phyloP scores from a whole-genome alignment of 495 filamentous ascomycete genomes.

The Astrothelium subdiscretum region DNA sequence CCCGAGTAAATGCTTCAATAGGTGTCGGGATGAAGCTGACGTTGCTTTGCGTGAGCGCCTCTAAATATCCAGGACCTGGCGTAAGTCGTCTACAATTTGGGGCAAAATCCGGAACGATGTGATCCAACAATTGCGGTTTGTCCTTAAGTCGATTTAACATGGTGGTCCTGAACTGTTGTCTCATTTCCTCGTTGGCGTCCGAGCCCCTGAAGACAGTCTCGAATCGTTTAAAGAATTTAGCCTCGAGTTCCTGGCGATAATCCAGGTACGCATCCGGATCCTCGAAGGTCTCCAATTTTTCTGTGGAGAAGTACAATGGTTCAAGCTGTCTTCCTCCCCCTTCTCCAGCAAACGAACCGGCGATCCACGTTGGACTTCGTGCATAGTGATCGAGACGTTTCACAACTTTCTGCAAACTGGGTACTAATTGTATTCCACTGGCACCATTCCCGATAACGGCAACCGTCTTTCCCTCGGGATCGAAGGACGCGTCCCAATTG shows the following conservation, averaged over 20 bases:
- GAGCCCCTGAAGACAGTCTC: constrained; percentile 31
- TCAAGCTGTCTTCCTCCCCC: constrained; percentile 22
- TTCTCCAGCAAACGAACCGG: constrained; percentile 37
- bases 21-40: constrained; percentile 45
- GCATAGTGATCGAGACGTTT: constrained; percentile 52
- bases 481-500: constrained; percentile 39
- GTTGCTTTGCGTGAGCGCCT: constrained; percentile 52
- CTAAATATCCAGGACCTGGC: constrained; percentile 60
- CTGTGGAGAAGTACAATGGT: constrained; percentile 39
- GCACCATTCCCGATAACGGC: constrained; percentile 53
- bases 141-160: constrained; percentile 40
- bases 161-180: constrained; percentile 8
- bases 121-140: constrained; percentile 43
- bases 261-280: constrained; percentile 38
- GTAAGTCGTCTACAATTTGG: constrained; percentile 61
- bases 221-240: constrained; percentile 47
- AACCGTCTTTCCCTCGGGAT: constrained; percentile 41
- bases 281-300: constrained; percentile 37
- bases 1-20: constrained; percentile 47
- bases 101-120: constrained; percentile 52
- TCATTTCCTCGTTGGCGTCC: constrained; percentile 10
- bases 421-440: constrained; percentile 44
- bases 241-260: constrained; percentile 41
- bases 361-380: constrained; percentile 59
- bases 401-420: constrained; percentile 45